These are phyloP conservation scores for Phytophthora sp. DNA, from an alignment of 352 stramenopile species.

Conservation along the genomic window DNA sequence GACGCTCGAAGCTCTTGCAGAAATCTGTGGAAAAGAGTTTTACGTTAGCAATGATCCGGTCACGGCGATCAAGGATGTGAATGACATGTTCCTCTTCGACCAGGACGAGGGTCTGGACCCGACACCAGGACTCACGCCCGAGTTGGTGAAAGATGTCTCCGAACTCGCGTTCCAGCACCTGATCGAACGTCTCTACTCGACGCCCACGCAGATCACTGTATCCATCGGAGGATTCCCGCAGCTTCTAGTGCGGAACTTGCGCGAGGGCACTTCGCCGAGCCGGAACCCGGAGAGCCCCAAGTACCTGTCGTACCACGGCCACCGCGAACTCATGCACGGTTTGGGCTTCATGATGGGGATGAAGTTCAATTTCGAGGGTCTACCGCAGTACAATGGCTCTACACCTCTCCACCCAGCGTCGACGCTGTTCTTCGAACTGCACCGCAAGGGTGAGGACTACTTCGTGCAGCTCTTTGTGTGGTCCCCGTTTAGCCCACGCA, in stretches of 20 bases:
- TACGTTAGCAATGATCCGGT: slow-evolving; percentile 53
- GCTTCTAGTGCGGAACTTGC: slow-evolving; percentile 70
- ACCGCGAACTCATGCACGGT: slow-evolving; percentile 81
- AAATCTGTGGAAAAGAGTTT: slow-evolving; percentile 62
- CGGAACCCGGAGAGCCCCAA: slow-evolving; percentile 51
- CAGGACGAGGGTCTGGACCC: slow-evolving; percentile 58
- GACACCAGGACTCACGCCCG: slow-evolving; percentile 51
- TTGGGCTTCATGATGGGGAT: slow-evolving; percentile 82
- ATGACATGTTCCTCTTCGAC: slow-evolving; percentile 80
- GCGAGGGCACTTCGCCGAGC: slow-evolving; percentile 40
- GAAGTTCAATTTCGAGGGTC: slow-evolving; percentile 76
- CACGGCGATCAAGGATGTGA: slow-evolving; percentile 73
- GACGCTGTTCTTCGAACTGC: slow-evolving; percentile 80
- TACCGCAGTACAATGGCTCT: slow-evolving; percentile 69
- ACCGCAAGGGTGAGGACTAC: slow-evolving; percentile 44
- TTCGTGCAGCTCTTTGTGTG: slow-evolving; percentile 77
- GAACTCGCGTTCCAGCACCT: slow-evolving; percentile 75
- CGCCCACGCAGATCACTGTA: slow-evolving; percentile 67
- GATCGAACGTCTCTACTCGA: slow-evolving; percentile 77
- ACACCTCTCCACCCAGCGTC: slow-evolving; percentile 71
- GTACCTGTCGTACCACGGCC: slow-evolving; percentile 82
- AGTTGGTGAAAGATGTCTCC: slow-evolving; percentile 55
- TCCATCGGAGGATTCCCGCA: slow-evolving; percentile 71
- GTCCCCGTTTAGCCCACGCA: slow-evolving; percentile 63
- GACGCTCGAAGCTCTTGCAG: slow-evolving; percentile 41